Conservation (phyloP, 2,329 filamentous ascomycete species). For the Cladosporium sp. region DNA sequence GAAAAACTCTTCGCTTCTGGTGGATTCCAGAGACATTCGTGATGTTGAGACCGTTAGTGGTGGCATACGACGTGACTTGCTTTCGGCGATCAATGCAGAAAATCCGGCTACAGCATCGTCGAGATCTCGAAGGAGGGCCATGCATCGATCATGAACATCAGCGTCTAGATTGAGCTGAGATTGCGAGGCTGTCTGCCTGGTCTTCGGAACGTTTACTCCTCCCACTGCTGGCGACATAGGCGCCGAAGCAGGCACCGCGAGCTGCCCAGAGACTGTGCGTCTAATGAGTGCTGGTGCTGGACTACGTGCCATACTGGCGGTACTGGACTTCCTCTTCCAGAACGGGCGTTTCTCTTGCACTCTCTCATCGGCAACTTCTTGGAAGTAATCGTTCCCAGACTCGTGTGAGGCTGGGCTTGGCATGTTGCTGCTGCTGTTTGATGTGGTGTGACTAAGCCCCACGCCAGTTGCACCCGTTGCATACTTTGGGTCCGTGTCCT, state of each 20-base stretch:
- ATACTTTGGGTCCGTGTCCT: constrained; percentile 71
- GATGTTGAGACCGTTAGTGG: constrained; percentile 42
- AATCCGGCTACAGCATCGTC: constrained; percentile 83
- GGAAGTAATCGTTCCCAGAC: constrained; percentile 33
- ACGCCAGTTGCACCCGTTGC: constrained; percentile 33
- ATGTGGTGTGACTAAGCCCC: constrained; percentile 28
- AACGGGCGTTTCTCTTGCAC: constrained; percentile 65
- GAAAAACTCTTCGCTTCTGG: constrained; percentile 85
- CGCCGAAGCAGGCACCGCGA: constrained; percentile 44
- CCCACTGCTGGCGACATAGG: constrained; percentile 32
- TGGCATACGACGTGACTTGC: constrained; percentile 67
- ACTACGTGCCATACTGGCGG: constrained; percentile 43
- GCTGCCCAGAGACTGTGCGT: constrained; percentile 51
- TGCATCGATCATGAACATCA: constrained; percentile 73
- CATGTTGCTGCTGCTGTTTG: constrained; percentile 27
- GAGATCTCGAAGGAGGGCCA: constrained; percentile 76
- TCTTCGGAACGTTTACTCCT: constrained; percentile 34
- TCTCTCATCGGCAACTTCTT: constrained; percentile 25
- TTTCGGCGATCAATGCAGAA: constrained; percentile 68
- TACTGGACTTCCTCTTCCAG: constrained; percentile 83
- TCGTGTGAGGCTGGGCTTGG: constrained; percentile 34
- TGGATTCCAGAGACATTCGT: constrained; percentile 73
- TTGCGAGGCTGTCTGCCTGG: constrained; percentile 3
- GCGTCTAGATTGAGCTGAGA: constrained; percentile 12
- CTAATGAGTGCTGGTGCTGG: constrained; percentile 37